phyloP scores from a whole-genome alignment of 768 basidiomycete genomes.

The Mycena rosella region DNA sequence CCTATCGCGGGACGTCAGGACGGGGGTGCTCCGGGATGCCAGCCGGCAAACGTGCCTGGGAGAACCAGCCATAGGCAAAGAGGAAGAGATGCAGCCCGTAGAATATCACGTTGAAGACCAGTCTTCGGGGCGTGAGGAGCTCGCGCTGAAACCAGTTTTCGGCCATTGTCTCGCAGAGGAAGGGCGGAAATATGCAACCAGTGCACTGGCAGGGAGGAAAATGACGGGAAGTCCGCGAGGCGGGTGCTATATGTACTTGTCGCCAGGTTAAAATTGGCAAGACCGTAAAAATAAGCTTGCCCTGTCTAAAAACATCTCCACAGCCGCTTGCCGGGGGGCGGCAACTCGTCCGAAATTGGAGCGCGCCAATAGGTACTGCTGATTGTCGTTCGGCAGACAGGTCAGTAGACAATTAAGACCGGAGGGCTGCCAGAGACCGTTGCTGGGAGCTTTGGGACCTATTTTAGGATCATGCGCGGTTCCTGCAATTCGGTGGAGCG shows the following conservation, averaged over 20 bases:
- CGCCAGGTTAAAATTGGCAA: too few relatives aligned
- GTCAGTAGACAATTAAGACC: too few relatives aligned
- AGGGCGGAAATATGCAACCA: slow-evolving; percentile 21
- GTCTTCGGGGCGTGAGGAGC: slow-evolving; percentile 71
- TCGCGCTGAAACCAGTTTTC: slow-evolving; percentile 81
- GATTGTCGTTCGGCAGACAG: too few relatives aligned
- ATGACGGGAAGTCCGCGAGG: background rate
- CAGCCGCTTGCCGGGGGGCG: too few relatives aligned
- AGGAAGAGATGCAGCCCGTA: slow-evolving; percentile 80
- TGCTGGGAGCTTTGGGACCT: too few relatives aligned
- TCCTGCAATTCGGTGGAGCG: too few relatives aligned
- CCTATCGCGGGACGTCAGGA: slow-evolving; percentile 53
- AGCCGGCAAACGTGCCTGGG: slow-evolving; percentile 66
- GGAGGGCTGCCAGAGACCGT: too few relatives aligned
- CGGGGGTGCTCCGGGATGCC: background rate
- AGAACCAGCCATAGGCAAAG: slow-evolving; percentile 91
- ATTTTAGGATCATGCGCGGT: too few relatives aligned
- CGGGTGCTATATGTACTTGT: background rate
- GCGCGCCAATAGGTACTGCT: too few relatives aligned
- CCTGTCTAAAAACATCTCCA: too few relatives aligned
- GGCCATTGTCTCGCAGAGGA: slow-evolving; percentile 57
- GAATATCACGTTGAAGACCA: slow-evolving; percentile 81
- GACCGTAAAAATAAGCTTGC: too few relatives aligned
- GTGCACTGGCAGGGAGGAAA: slow-evolving; percentile 18
- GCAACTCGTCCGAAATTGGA: too few relatives aligned